Evolutionary conservation across 78 protist genomes (phyloP), one percentile per base, ranked within the genome.

Genomic region (Dictyostelium capitatum): DNA sequence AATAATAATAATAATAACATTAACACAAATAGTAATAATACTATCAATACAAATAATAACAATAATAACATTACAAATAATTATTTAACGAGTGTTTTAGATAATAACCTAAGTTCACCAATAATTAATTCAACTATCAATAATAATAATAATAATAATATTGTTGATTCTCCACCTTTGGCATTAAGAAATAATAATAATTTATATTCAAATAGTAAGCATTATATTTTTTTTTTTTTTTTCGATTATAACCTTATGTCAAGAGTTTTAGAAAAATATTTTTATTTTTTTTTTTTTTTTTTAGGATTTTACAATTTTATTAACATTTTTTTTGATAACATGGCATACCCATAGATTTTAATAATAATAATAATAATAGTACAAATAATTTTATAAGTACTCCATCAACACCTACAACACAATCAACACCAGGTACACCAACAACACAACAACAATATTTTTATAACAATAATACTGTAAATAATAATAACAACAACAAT

Each of bases 61-160:
- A 57, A 57, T 57, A 62, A 62, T 62, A 64, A 64, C 14, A 64
- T 25, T 64, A 64, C 73, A 64, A 23, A 64, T 28, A 64, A 25
- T 62, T 23, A 64, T 30, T 25, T 28, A 25, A 64, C 37, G 12
- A 64, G 28, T 64, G 28, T 28, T 28, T 8, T 51, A 64, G 17
- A 64, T 64, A 64, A 64, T 64, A 28, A 25, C 43, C 43, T 37
- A 37, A 37, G 43, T 28, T 30, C 43, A 64, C 6, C 46, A 30
- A 64, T 64, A 28, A 64, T 14, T 64, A 64, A 64, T 64, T 25
- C 23, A 25, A 64, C 17, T 30, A 62, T 23, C 10, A 59, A 23
- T 59, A 62, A 62, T 62, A 62, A 10, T 62, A 25, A 25, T 62
- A 62, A 11, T 25, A 62, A 28, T 62, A 64, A 64, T 64, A 28